Base-by-base conservation (phyloP, 2,329 filamentous ascomycete genomes). In the Aspergillus brunneoviolaceus region DNA sequence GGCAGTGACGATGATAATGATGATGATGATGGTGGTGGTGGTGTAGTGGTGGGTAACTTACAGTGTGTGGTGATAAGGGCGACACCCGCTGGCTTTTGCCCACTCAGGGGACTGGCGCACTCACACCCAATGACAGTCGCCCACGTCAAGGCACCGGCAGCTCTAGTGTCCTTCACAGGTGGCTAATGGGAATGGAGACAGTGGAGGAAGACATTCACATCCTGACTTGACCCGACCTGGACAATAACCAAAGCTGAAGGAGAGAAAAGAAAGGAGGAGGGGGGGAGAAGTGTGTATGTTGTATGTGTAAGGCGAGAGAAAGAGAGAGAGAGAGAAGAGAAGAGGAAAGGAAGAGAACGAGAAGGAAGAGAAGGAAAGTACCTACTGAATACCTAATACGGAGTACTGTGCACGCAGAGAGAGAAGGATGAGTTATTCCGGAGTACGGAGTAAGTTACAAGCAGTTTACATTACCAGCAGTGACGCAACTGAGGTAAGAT, bases 111-210 rank as follows among this genome's bases (percentile, higher is more conserved):
- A 63, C 64, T 52, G 56, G 58, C 50, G 39, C n/a, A 6, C 29
- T 11, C 50, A 66, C 59, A 35, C 39, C 67, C 67, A 69, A 69
- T 69, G 54, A 64, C 52, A 63, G 59, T 51, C 55, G 62, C 65
- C 67, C 67, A 69, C 67, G 67, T 69, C 67, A 65, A 64, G 52
- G 49, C 42, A 63, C 50, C 35, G 58, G 49, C 48, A 42, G 57
- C 51, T 60, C 55, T 62, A 66, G 63, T 57, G 63, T 25, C 29
- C 21, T 49, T 49, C 27, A 49, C 47, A 49, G 42, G 35, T 48
- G 35, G 49, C 52, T 29, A 59, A 49, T 56, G 45, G 60, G 56
- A 59, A 56, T 49, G 51, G 56, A 51, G 63, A 51, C 51, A 35
- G 55, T 52, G 58, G 51, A 49, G 55, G 25, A 55, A 49, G 45